phyloP scores from a whole-genome alignment of 306 rosid genomes.

The Trifolium dubium region DNA sequence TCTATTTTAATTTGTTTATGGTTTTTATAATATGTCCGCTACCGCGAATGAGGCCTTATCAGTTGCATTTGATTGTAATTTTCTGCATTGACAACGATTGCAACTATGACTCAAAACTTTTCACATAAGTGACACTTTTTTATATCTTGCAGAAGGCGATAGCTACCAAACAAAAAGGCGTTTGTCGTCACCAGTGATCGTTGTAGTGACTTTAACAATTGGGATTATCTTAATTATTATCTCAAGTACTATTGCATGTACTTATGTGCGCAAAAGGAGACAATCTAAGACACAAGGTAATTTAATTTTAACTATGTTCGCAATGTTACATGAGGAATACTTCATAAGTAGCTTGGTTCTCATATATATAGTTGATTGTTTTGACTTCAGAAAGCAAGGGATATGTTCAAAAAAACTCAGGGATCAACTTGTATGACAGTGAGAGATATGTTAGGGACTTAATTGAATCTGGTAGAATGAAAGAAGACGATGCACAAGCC shows the following conservation, averaged over 20 bases:
- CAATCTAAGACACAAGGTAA: slow-evolving; percentile 57
- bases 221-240: slow-evolving; percentile 51
- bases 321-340: not conserved
- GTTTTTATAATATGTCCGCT: not conserved
- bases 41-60: not conserved
- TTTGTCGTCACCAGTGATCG: slow-evolving; percentile 48
- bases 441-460: slow-evolving; percentile 59
- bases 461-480: slow-evolving; percentile 60
- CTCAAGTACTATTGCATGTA: slow-evolving; percentile 52
- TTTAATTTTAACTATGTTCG: not conserved
- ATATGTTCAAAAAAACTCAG: slow-evolving; percentile 52
- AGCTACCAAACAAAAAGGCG: slow-evolving; percentile 39
- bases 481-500: slow-evolving; percentile 63
- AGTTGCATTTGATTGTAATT: not conserved
- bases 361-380: slow-evolving; percentile 34
- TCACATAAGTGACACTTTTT: not conserved
- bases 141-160: slow-evolving; percentile 29
- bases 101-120: too few relatives aligned
- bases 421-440: slow-evolving; percentile 53
- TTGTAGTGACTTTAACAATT: slow-evolving; percentile 43
- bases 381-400: slow-evolving; percentile 60
- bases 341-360: slow-evolving; percentile 9
- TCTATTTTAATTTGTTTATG: not conserved
- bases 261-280: slow-evolving; percentile 54
- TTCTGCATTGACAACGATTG: not conserved